Percentiles rank a stretch among this genome's conserved stretches.
Conservation (phyloP, 192 early-diverging fungal genomes). For the Cladochytrium replicatum region DNA sequence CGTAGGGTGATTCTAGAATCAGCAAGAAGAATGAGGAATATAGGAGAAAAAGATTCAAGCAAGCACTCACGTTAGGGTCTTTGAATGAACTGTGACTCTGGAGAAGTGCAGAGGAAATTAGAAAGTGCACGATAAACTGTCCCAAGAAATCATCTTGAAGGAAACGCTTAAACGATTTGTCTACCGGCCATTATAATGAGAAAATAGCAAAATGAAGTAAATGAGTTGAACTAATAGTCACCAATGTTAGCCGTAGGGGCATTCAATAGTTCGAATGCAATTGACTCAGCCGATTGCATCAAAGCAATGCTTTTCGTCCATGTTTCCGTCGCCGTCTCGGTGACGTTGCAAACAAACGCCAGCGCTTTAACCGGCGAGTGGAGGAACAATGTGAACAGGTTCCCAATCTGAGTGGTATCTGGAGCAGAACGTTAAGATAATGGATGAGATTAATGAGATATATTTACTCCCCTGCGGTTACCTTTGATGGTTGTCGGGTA, state of each 20-base stretch:
- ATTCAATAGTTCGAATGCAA: too few species aligned
- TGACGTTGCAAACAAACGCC: slow-evolving; percentile 64
- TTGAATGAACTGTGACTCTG: slow-evolving; percentile 54
- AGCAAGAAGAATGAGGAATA: not conserved
- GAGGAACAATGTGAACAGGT: slow-evolving; percentile 89
- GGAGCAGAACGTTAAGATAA: not conserved
- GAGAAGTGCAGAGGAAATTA: slow-evolving; percentile 61
- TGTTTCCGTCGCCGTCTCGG: slow-evolving; percentile 42
- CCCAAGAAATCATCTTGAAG: slow-evolving; percentile 86
- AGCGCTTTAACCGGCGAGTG: slow-evolving; percentile 87
- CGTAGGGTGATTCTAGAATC: slow-evolving; percentile 50
- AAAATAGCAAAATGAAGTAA: slow-evolving; percentile 13
- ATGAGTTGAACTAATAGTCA: too few species aligned
- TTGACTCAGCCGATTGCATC: slow-evolving; percentile 31
- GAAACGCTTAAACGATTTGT: slow-evolving; percentile 59
- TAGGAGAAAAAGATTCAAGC: not conserved
- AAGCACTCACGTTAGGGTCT: slow-evolving; percentile 40
- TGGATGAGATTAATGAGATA: slow-evolving; percentile 1
- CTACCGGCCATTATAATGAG: too few species aligned
- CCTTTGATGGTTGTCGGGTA: slow-evolving; percentile 77
- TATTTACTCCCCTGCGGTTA: slow-evolving; percentile 10
- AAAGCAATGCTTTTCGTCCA: slow-evolving; percentile 61
- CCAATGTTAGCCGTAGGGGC: too few species aligned
- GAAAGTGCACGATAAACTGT: slow-evolving; percentile 79
- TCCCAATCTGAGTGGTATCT: slow-evolving; percentile 65